Percentiles rank a stretch among this genome's conserved stretches.
phyloP scores from a whole-genome alignment of 2,329 filamentous ascomycete species.

The Cryphonectria radicalis region DNA sequence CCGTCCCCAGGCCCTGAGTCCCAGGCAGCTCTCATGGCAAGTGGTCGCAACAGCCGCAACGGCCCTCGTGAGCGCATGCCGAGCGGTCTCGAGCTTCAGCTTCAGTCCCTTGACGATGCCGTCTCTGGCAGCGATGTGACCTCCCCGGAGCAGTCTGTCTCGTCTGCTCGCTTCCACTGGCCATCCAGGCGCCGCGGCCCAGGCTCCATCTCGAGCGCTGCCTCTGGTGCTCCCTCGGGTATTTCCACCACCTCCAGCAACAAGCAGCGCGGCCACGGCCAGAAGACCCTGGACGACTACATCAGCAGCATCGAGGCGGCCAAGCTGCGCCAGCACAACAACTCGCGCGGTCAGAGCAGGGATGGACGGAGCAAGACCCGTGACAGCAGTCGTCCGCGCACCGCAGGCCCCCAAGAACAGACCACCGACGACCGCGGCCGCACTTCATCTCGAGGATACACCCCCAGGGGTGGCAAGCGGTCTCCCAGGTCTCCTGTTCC shows the following conservation, averaged over 20 bases:
- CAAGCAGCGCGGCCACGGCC: slow-evolving; percentile 58
- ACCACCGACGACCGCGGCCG: slow-evolving; percentile 72
- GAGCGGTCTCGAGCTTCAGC: slow-evolving; percentile 66
- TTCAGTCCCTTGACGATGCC: slow-evolving; percentile 60
- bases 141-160: slow-evolving; percentile 60
- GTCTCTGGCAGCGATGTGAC: slow-evolving; percentile 54
- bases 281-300: slow-evolving; percentile 77
- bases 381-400: slow-evolving; percentile 54
- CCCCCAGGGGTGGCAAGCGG: slow-evolving; percentile 73
- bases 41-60: slow-evolving; percentile 63
- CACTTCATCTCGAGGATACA: slow-evolving; percentile 64
- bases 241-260: slow-evolving; percentile 54
- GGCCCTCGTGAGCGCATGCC: slow-evolving; percentile 81
- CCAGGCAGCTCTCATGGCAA: slow-evolving; percentile 65
- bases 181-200: slow-evolving; percentile 57
- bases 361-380: slow-evolving; percentile 51
- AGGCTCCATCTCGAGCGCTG: slow-evolving; percentile 60
- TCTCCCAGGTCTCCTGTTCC: slow-evolving; percentile 91
- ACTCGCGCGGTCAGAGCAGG: slow-evolving; percentile 53
- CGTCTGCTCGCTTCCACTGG: slow-evolving; percentile 60
- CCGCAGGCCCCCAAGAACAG: slow-evolving; percentile 57
- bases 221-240: slow-evolving; percentile 49
- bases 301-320: slow-evolving; percentile 85
- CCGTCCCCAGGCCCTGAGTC: slow-evolving; percentile 71
- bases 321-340: slow-evolving; percentile 52